These are phyloP conservation scores for Rhodotorula toruloides DNA, from an alignment of 768 basidiomycete genomes.

Conservation along the genomic window DNA sequence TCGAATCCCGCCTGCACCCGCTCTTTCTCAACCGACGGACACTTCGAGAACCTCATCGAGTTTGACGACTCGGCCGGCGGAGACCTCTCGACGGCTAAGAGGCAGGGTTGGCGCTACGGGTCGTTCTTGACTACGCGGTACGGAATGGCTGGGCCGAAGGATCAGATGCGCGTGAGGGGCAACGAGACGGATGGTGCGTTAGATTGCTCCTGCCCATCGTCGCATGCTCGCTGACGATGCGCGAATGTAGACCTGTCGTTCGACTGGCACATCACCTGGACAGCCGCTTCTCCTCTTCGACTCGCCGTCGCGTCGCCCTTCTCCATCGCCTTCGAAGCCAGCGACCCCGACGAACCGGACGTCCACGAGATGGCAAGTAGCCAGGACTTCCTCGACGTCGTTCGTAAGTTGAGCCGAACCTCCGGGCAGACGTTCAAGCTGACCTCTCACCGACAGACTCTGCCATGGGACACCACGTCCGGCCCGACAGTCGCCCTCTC, in stretches of 20 bases:
- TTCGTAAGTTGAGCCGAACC: neutral
- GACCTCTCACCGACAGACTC: neutral
- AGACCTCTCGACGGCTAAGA: neutral
- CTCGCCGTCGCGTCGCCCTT: neutral
- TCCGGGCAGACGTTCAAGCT: neutral
- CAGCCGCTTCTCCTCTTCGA: neutral
- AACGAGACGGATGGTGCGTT: neutral
- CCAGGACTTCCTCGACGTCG: neutral
- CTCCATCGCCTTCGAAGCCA: neutral
- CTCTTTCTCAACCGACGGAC: neutral
- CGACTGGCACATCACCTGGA: neutral
- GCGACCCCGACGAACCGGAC: too few species aligned
- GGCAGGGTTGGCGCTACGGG: neutral
- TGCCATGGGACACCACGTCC: neutral
- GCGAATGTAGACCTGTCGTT: neutral
- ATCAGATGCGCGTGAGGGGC: neutral
- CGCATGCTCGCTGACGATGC: neutral
- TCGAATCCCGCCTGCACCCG: neutral
- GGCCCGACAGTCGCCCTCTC: neutral
- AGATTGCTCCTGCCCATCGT: neutral
- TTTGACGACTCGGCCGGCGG: neutral
- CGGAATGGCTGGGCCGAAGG: neutral
- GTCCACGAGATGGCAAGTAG: neutral
- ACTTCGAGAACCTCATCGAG: conserved; percentile 5
- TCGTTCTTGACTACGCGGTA: neutral